Evolutionary conservation across 2,329 filamentous ascomycete species (phyloP).

Genomic region (Fusarium temperatum): DNA sequence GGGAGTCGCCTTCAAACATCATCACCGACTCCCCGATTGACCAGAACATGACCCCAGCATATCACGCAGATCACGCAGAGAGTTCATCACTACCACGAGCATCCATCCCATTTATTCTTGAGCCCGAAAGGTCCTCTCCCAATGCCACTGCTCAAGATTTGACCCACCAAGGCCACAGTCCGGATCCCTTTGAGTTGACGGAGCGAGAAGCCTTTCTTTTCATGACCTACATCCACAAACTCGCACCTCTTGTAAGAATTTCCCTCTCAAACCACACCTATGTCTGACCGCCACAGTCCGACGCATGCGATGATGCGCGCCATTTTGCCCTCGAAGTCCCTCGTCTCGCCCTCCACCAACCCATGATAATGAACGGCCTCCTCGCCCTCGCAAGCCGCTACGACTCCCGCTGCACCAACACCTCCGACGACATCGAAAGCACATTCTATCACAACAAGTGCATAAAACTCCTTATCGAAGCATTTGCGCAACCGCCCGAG

Average conservation of each 20-base stretch:
- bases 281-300: no score
- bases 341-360: not conserved
- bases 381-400: constrained; percentile 5
- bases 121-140: accelerated
- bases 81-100: not conserved
- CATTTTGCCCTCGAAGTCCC: constrained; percentile 6
- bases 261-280: no score
- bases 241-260: not conserved
- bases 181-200: not conserved
- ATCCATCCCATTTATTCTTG: not conserved
- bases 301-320: not conserved
- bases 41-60: not conserved
- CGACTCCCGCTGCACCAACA: not conserved
- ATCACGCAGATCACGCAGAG: not conserved
- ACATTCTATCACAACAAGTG: constrained; percentile 6
- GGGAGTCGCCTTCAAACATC: not conserved
- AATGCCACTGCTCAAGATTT: accelerated
- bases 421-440: not conserved
- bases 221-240: constrained; percentile 2
- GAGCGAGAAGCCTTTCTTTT: not conserved
- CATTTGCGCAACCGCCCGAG: not conserved
- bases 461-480: not conserved
- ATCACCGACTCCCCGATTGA: not conserved
- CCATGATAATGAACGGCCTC: constrained; percentile 6
- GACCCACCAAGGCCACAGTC: accelerated